phyloP scores from a whole-genome alignment of 2,329 filamentous ascomycete species.

The Chaetomium strumarium region DNA sequence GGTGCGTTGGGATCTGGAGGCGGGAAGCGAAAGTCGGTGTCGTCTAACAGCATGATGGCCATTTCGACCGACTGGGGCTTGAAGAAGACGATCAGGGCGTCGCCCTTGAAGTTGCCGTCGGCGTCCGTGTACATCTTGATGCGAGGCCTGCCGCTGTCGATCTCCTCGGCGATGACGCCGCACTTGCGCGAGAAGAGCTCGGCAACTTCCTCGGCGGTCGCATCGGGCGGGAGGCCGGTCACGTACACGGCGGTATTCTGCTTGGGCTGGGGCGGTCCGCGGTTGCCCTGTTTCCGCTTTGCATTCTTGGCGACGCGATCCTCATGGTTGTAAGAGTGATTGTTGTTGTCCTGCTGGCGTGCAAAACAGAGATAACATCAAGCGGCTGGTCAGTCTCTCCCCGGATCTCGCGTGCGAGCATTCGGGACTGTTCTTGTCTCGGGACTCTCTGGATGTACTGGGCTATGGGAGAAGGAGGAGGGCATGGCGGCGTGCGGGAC shows the following conservation, averaged over 20 bases:
- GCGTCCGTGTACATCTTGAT: constrained; percentile 90
- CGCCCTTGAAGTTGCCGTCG: constrained; percentile 82
- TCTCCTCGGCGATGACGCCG: constrained; percentile 89
- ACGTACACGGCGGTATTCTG: constrained; percentile 91
- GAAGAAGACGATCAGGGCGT: constrained; percentile 91
- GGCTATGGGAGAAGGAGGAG: constrained; percentile 14
- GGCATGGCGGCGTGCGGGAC: constrained; percentile 15
- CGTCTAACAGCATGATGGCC: constrained; percentile 74
- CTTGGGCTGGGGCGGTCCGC: constrained; percentile 42
- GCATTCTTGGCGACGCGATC: constrained; percentile 35
- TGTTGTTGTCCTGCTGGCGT: constrained; percentile 29
- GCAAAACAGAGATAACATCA: constrained; percentile 21
- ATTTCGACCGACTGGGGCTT: constrained; percentile 87
- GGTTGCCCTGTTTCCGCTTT: constrained; percentile 29
- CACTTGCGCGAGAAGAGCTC: constrained; percentile 77
- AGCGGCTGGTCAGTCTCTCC: constrained; percentile 25
- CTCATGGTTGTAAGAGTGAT: constrained; percentile 32
- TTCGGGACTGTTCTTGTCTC: constrained; percentile 13
- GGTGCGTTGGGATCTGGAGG: constrained; percentile 45
- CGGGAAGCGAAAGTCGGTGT: constrained; percentile 69
- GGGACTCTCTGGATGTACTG: constrained; percentile 10
- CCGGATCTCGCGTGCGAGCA: constrained; percentile 15
- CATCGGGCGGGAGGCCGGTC: constrained; percentile 77
- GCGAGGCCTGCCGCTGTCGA: constrained; percentile 78
- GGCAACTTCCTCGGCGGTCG: constrained; percentile 71